Conservation (phyloP, 2,329 filamentous ascomycete genomes). For the Penicillium sp. region DNA sequence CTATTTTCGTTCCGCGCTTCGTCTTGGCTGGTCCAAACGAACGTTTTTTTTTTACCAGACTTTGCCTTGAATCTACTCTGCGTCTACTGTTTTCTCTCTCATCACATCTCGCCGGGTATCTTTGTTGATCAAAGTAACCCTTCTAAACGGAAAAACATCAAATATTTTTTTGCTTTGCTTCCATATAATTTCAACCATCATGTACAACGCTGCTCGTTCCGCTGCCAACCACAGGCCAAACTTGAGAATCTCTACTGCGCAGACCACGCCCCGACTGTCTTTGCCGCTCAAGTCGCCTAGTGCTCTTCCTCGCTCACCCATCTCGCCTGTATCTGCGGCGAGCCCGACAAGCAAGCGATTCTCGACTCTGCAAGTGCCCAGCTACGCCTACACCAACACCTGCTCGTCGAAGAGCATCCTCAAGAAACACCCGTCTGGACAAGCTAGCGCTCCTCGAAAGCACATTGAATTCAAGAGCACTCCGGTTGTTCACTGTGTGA, state of each 20-base stretch:
- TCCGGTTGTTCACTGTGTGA: constrained; percentile 44
- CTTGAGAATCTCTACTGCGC: constrained; percentile 40
- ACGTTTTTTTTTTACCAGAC: constrained; percentile 21
- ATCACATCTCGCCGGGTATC: constrained; percentile 4
- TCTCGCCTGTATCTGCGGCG: constrained; percentile 39
- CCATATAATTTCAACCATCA: constrained; percentile 22
- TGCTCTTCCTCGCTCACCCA: constrained; percentile 38
- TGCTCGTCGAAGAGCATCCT: constrained; percentile 46
- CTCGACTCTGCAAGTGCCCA: constrained; percentile 37
- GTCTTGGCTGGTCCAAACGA: constrained; percentile 44
- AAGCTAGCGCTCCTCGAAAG: constrained; percentile 25
- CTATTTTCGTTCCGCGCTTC: constrained; percentile 33
- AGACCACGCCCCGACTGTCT: constrained; percentile 32
- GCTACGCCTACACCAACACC: constrained; percentile 42
- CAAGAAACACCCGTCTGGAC: constrained; percentile 36
- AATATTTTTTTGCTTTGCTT: constrained; percentile 9
- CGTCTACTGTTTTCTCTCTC: constrained; percentile 14
- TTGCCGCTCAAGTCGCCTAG: constrained; percentile 43
- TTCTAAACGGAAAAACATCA: constrained; percentile 6
- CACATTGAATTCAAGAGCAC: constrained; percentile 42
- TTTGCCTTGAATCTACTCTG: constrained; percentile 8
- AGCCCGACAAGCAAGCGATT: constrained; percentile 42
- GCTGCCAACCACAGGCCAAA: constrained; percentile 44
- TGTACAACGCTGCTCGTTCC: constrained; percentile 35
- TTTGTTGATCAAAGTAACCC: constrained; percentile 36